These are phyloP conservation scores for Dactylellina cionopaga DNA, from an alignment of 2,329 filamentous ascomycete species.

Conservation along the genomic window DNA sequence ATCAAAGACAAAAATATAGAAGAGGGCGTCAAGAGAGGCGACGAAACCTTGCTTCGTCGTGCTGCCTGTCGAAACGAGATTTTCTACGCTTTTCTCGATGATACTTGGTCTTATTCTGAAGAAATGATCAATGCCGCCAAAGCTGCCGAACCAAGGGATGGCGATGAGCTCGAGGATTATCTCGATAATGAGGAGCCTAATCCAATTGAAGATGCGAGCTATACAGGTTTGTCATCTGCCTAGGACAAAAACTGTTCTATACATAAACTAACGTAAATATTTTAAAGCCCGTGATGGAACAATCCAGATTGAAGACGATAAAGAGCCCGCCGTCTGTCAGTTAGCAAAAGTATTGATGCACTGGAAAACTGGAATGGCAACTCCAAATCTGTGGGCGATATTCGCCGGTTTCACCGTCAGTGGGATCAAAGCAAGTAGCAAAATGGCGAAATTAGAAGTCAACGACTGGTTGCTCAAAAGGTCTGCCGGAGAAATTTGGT, in stretches of 20 bases:
- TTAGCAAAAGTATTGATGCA: conserved; percentile 6
- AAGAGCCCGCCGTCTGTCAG: conserved; percentile 29
- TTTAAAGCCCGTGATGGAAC: conserved; percentile 32
- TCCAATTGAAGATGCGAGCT: conserved; percentile 25
- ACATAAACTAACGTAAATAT: not conserved
- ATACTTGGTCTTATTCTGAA: conserved; percentile 47
- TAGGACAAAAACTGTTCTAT: not conserved
- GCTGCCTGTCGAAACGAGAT: conserved; percentile 37
- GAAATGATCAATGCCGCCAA: too few species aligned
- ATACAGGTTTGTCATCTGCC: too few species aligned
- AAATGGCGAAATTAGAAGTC: conserved; percentile 18
- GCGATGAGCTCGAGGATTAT: not conserved
- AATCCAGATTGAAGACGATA: conserved; percentile 22
- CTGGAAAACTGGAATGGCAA: conserved; percentile 36
- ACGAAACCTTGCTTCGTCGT: conserved; percentile 25
- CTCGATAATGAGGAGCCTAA: not conserved
- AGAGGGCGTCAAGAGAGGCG: conserved; percentile 30
- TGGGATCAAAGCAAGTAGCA: conserved; percentile 27
- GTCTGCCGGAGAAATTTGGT: conserved; percentile 41
- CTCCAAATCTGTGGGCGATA: conserved; percentile 27
- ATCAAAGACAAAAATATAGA: conserved; percentile 34
- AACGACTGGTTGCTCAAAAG: conserved; percentile 24
- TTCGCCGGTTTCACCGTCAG: conserved; percentile 1
- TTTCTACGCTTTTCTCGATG: conserved; percentile 35
- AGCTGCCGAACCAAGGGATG: not conserved